Evolutionary conservation across 495 filamentous ascomycete genomes (phyloP).

Genomic region (Tuber indicum): DNA sequence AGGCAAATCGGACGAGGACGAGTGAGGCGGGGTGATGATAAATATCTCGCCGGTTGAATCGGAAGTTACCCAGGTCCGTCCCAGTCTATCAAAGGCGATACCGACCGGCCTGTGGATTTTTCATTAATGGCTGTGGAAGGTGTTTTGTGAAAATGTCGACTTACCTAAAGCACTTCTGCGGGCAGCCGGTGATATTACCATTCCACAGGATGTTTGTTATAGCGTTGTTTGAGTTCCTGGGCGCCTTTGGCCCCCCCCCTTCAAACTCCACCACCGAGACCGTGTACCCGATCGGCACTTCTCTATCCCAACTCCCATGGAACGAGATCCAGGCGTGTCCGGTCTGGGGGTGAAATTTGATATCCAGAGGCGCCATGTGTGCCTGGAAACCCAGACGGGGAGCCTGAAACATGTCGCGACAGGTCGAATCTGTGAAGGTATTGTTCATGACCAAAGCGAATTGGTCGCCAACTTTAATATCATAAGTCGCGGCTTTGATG

Average conservation of each 20-base stretch:
- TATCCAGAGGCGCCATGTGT: constrained; percentile 57
- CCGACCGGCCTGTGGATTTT: constrained; percentile 41
- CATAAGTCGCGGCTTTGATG: not conserved
- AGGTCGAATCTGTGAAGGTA: constrained; percentile 49
- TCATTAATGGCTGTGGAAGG: not conserved
- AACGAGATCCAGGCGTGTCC: constrained; percentile 49
- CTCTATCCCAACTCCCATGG: constrained; percentile 55
- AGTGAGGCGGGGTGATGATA: constrained; percentile 30
- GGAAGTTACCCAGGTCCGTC: constrained; percentile 43
- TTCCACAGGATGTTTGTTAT: constrained; percentile 51
- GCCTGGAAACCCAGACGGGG: constrained; percentile 55
- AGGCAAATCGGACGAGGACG: not conserved
- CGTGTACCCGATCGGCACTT: constrained; percentile 53
- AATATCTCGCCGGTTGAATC: constrained; percentile 46
- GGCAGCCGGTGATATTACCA: constrained; percentile 46
- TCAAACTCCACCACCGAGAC: constrained; percentile 48
- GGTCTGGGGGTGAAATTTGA: constrained; percentile 50
- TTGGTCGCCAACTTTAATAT: constrained; percentile 29
- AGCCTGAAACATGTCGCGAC: constrained; percentile 43
- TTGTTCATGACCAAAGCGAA: constrained; percentile 45
- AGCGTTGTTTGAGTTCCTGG: constrained; percentile 45
- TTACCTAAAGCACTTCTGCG: constrained; percentile 48
- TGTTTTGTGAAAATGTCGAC: not conserved
- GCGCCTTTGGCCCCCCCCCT: constrained; percentile 45
- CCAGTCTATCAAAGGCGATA: constrained; percentile 44